Percentiles rank a stretch among this genome's conserved stretches.
Conservation (phyloP, 2,329 filamentous ascomycete species). For the Xylariaceae sp. region DNA sequence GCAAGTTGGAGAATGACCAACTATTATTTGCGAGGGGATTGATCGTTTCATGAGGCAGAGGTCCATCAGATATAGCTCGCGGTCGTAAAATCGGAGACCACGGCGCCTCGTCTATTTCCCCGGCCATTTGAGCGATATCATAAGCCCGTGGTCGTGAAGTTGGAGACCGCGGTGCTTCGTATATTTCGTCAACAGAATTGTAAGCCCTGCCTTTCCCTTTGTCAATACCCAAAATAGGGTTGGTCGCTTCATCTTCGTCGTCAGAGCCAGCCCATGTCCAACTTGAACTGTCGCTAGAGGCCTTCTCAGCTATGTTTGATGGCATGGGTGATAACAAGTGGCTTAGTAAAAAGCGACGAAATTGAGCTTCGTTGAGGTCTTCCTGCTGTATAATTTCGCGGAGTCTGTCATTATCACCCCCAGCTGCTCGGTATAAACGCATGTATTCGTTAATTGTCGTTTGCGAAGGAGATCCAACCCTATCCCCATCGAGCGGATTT, state of each 20-base stretch:
- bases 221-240: background rate
- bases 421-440: conserved; percentile 56
- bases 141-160: conserved; percentile 44
- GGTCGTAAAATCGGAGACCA: conserved; percentile 36
- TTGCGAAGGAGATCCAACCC: conserved; percentile 25
- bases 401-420: conserved; percentile 56
- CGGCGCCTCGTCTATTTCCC: conserved; percentile 3
- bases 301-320: conserved; percentile 21
- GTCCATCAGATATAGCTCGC: conserved; percentile 56
- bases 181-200: background rate
- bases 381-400: conserved; percentile 59
- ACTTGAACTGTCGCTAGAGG: conserved; percentile 28
- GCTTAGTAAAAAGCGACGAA: conserved; percentile 35
- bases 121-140: too few relatives aligned
- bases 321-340: conserved; percentile 17
- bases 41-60: conserved; percentile 40
- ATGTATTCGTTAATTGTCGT: conserved; percentile 41
- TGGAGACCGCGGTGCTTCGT: conserved; percentile 4
- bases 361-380: conserved; percentile 49
- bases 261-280: conserved; percentile 31
- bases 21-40: conserved; percentile 57
- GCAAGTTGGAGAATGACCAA: conserved; percentile 50
- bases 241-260: conserved; percentile 19
- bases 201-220: conserved; percentile 26
- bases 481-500: conserved; percentile 18